Conservation (phyloP, 2,329 filamentous ascomycete genomes). For the Biscogniauxia mediterranea region DNA sequence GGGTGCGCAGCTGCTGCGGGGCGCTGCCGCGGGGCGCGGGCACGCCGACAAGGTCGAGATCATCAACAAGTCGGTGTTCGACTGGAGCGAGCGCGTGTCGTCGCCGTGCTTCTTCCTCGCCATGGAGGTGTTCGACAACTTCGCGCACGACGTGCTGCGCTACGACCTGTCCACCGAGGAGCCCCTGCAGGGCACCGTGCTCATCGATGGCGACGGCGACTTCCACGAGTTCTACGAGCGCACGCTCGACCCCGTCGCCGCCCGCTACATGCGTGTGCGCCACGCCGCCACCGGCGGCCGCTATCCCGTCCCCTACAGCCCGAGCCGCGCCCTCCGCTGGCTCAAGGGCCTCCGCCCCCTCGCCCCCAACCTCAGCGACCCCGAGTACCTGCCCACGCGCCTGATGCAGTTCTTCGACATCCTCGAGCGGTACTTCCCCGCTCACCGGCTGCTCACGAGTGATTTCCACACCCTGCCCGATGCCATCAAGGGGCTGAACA, state of each 20-base stretch:
- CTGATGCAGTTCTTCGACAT: conserved; percentile 98
- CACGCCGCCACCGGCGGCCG: conserved; percentile 68
- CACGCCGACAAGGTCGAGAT: conserved; percentile 88
- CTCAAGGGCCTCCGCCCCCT: conserved; percentile 67
- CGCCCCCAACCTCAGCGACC: conserved; percentile 70
- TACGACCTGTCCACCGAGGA: conserved; percentile 81
- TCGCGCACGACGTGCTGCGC: conserved; percentile 89
- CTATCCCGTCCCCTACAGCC: conserved; percentile 61
- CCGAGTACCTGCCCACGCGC: conserved; percentile 92
- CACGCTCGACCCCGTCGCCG: conserved; percentile 76
- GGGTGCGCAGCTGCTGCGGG: conserved; percentile 60
- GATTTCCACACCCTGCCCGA: conserved; percentile 89
- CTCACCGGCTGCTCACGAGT: conserved; percentile 81
- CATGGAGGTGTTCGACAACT: conserved; percentile 98
- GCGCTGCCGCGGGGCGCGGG: conserved; percentile 65
- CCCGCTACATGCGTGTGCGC: conserved; percentile 80
- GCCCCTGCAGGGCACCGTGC: conserved; percentile 82
- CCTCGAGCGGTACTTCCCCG: conserved; percentile 82
- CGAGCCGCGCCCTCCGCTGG: conserved; percentile 54
- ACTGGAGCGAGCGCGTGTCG: conserved; percentile 85
- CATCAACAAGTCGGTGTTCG: conserved; percentile 91
- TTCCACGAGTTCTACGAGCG: conserved; percentile 93
- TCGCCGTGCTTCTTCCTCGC: conserved; percentile 96
- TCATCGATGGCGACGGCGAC: conserved; percentile 82
- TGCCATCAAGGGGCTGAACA: conserved; percentile 79